phyloP scores from a whole-genome alignment of 164 flowering plant species.

The Warburgia ugandensis region DNA sequence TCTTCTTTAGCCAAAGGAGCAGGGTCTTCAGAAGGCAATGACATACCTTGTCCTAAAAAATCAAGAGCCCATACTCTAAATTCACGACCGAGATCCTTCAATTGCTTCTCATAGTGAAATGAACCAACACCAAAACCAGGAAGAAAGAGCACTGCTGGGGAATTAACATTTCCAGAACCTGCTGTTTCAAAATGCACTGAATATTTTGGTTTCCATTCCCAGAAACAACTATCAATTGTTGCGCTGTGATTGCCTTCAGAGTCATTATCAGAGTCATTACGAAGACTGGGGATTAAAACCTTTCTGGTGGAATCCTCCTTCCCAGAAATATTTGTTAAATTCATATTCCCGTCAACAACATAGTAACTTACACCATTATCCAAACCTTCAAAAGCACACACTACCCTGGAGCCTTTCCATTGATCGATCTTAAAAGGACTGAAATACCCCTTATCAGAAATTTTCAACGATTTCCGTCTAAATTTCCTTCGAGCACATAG shows the following conservation, averaged over 20 bases:
- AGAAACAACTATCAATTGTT: conserved; percentile 48
- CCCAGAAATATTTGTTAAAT: conserved; percentile 20
- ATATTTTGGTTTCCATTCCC: conserved; percentile 92
- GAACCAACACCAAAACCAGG: conserved; percentile 98
- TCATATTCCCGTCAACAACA: conserved; percentile 45
- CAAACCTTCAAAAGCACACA: conserved; percentile 11
- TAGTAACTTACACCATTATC: conserved; percentile 17
- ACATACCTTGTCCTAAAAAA: conserved; percentile 94
- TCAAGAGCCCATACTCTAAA: conserved; percentile 86
- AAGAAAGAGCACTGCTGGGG: conserved; percentile 76
- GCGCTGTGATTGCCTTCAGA: conserved; percentile 51
- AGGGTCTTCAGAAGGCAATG: conserved; percentile 80
- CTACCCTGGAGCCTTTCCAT: conserved; percentile 13
- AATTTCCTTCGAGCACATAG: conserved; percentile 10
- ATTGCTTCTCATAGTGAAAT: conserved; percentile 91
- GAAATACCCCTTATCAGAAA: not conserved
- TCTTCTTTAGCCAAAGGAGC: conserved; percentile 35
- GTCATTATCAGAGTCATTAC: too few relatives aligned
- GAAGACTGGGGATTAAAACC: conserved; percentile 71
- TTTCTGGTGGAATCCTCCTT: conserved; percentile 28
- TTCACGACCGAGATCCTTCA: conserved; percentile 88
- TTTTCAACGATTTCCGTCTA: conserved; percentile 10
- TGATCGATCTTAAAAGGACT: conserved; percentile 6
- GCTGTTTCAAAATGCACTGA: conserved; percentile 76
- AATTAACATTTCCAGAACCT: conserved; percentile 55